Evolutionary conservation across 768 basidiomycete genomes (phyloP).

Genomic region (Phallus indusiatus): DNA sequence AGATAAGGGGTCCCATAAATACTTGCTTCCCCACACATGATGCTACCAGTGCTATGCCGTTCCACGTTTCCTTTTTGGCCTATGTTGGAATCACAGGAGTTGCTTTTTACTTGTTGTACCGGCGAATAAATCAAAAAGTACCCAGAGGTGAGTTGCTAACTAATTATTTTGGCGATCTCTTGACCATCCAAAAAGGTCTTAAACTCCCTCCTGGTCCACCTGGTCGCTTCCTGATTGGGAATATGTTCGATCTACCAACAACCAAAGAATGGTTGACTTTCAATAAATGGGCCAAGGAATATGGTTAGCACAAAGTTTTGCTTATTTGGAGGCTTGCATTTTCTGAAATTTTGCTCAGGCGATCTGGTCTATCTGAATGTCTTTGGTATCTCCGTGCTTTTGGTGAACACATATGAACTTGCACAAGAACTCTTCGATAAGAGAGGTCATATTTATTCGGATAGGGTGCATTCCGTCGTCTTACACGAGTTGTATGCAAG

Average conservation of each 20-base stretch:
- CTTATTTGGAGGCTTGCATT: too few relatives aligned
- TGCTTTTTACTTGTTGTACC: not conserved
- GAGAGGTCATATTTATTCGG: conserved; percentile 12
- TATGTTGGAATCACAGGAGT: not conserved
- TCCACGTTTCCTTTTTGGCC: not conserved
- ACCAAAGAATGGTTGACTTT: not conserved
- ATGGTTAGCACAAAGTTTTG: not conserved
- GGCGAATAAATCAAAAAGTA: not conserved
- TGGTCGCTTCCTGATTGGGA: not conserved
- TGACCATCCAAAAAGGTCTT: not conserved
- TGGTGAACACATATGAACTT: conserved; percentile 13
- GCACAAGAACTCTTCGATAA: conserved; percentile 15
- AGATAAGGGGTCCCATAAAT: too few relatives aligned
- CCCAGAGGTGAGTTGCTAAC: not conserved
- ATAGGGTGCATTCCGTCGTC: conserved; percentile 11
- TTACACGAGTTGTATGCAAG: conserved; percentile 11
- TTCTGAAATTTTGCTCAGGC: not conserved
- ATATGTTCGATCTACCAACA: not conserved
- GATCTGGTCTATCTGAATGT: conserved; percentile 14
- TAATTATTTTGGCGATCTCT: not conserved
- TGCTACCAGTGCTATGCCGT: too few relatives aligned
- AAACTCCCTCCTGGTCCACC: not conserved
- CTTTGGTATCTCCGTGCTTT: conserved; percentile 8
- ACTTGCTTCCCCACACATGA: too few relatives aligned
- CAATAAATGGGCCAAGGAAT: not conserved